Conservation (phyloP, 306 rosid genomes). For the Medicago lupulina region DNA sequence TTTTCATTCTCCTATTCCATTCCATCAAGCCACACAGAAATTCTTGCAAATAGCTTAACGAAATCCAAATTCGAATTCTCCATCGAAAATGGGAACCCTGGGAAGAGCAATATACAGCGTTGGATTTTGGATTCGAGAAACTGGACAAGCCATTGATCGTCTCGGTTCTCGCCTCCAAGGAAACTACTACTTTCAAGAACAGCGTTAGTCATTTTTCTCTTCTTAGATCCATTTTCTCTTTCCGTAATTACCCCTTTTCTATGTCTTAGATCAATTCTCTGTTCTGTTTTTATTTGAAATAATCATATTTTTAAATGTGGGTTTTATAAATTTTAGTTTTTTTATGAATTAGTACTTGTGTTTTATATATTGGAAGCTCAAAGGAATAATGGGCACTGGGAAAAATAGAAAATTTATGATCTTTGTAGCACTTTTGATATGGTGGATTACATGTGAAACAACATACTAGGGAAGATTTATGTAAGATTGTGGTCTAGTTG, state of each 20-base stretch:
- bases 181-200: constrained; percentile 75
- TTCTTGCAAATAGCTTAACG: not conserved
- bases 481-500: not conserved
- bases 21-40: not conserved
- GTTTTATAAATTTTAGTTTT: too few species aligned
- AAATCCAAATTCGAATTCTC: not conserved
- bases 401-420: not conserved
- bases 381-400: not conserved
- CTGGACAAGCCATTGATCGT: constrained; percentile 89
- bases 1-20: not conserved
- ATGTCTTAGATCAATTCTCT: not conserved
- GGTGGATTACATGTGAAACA: not conserved
- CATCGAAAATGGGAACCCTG: constrained; percentile 66
- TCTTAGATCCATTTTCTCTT: not conserved
- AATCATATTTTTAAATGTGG: not conserved
- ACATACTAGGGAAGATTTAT: not conserved
- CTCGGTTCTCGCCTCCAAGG: constrained; percentile 87
- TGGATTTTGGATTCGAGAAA: constrained; percentile 87
- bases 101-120: constrained; percentile 81
- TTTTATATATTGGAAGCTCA: not conserved
- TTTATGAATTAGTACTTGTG: not conserved
- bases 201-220: constrained; percentile 50
- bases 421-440: too few species aligned
- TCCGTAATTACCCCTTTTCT: not conserved
- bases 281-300: not conserved